A percentile compares a stretch with the other conserved stretches of the same genome.
Conservation (phyloP, 2,329 filamentous ascomycete genomes). For the Claviceps fusiformis region DNA sequence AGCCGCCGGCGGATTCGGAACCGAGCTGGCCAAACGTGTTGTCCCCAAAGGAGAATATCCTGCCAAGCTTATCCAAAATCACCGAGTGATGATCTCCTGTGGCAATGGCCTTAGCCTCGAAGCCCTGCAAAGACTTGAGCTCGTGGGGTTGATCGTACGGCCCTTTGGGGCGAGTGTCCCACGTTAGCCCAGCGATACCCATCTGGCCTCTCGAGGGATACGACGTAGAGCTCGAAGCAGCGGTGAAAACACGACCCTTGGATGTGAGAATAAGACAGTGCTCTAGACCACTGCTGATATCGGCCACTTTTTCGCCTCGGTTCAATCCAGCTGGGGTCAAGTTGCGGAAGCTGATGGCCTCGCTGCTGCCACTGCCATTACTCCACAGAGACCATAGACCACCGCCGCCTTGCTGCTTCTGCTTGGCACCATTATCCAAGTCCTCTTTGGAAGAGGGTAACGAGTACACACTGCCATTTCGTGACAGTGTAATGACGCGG, state of each 20-base stretch:
- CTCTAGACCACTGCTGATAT: constrained; percentile 68
- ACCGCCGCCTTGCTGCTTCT: constrained; percentile 32
- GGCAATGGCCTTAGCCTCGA: constrained; percentile 61
- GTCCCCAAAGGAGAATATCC: constrained; percentile 79
- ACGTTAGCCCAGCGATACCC: constrained; percentile 71
- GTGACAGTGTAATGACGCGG: constrained; percentile 66
- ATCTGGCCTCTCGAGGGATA: constrained; percentile 79
- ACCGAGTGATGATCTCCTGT: constrained; percentile 79
- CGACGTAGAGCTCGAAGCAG: constrained; percentile 63
- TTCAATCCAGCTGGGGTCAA: constrained; percentile 51
- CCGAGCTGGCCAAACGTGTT: constrained; percentile 86
- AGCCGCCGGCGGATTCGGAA: constrained; percentile 52
- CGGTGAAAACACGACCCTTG: constrained; percentile 73
- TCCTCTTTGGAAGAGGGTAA: constrained; percentile 64
- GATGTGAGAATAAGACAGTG: constrained; percentile 79
- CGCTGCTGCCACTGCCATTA: constrained; percentile 14
- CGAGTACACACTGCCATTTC: constrained; percentile 69
- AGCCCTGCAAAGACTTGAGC: constrained; percentile 55
- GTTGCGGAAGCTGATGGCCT: constrained; percentile 54
- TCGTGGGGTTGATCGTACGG: constrained; percentile 75
- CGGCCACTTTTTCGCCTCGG: constrained; percentile 59
- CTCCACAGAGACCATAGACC: constrained; percentile 62
- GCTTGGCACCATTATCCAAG: constrained; percentile 50
- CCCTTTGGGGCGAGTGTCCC: constrained; percentile 62
- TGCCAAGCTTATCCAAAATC: constrained; percentile 60